phyloP scores from a whole-genome alignment of 2,329 filamentous ascomycete species.

The Aspergillus quadricinctus region DNA sequence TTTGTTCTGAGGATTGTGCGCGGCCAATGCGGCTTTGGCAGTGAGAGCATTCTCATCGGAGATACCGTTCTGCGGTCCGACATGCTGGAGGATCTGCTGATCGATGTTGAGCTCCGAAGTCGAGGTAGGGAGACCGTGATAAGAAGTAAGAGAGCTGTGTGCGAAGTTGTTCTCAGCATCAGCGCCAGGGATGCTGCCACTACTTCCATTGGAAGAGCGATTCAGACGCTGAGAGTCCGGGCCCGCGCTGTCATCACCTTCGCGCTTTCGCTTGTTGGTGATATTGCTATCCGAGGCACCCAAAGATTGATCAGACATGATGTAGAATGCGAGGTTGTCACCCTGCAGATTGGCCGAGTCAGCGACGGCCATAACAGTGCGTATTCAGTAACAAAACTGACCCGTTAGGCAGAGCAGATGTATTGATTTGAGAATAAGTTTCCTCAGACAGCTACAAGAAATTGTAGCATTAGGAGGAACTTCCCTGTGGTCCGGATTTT shows the following conservation, averaged over 20 bases:
- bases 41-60: constrained; percentile 45
- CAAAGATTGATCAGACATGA: constrained; percentile 39
- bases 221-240: constrained; percentile 39
- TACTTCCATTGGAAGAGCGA: constrained; percentile 38
- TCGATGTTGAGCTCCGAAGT: constrained; percentile 41
- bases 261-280: constrained; percentile 39
- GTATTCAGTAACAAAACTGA: background rate
- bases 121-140: constrained; percentile 35
- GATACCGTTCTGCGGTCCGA: constrained; percentile 52
- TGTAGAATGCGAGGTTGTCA: constrained; percentile 1
- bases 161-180: constrained; percentile 32
- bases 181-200: constrained; percentile 33
- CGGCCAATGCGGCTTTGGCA: constrained; percentile 45
- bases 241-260: constrained; percentile 35
- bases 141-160: constrained; percentile 31
- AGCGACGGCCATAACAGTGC: background rate
- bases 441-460: background rate
- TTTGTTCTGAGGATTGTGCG: constrained; percentile 41
- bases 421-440: background rate
- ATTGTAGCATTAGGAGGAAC: background rate
- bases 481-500: background rate
- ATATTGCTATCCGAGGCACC: constrained; percentile 31
- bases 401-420: background rate
- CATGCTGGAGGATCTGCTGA: constrained; percentile 46
- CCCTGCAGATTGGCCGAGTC: constrained; percentile 1